phyloP scores from a whole-genome alignment of 2,329 filamentous ascomycete genomes.

The Endoconidiophora laricicola region DNA sequence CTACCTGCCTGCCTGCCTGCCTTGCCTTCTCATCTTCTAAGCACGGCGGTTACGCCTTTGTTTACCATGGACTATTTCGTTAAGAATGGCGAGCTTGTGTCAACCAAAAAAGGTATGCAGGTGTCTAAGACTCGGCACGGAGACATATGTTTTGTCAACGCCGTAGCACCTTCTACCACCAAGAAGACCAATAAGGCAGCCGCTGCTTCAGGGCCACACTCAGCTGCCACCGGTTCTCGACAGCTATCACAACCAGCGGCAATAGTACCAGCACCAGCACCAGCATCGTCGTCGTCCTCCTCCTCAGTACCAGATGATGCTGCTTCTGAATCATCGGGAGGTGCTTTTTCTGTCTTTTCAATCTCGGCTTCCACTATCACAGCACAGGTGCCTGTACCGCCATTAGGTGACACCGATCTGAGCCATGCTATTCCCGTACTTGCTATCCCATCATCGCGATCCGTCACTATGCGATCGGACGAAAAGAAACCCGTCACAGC shows the following conservation, averaged over 20 bases:
- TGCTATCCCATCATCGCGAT: neutral
- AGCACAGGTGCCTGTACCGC: conserved; percentile 7
- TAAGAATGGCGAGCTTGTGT: conserved; percentile 22
- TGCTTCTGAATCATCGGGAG: neutral
- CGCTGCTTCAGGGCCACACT: neutral
- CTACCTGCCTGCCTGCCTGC: neutral
- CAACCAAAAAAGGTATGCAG: conserved; percentile 24
- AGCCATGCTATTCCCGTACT: conserved; percentile 2
- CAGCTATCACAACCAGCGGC: neutral
- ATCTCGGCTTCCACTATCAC: conserved; percentile 6
- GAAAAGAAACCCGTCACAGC: neutral
- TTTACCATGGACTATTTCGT: conserved; percentile 26
- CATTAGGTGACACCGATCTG: neutral
- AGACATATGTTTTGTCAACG: conserved; percentile 25
- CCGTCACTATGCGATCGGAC: too few relatives aligned
- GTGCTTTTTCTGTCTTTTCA: conserved; percentile 11
- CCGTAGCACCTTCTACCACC: conserved; percentile 14
- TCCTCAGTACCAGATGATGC: neutral
- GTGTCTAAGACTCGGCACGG: conserved; percentile 25
- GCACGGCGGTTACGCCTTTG: too few relatives aligned
- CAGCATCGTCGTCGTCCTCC: neutral
- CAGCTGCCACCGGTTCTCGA: neutral
- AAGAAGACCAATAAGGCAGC: neutral
- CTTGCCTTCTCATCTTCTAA: neutral
- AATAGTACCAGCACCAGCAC: neutral